Evolutionary conservation across 2,329 filamentous ascomycete species (phyloP), one percentile per base, ranked within the genome.

Genomic region (Clathrospora elynae): DNA sequence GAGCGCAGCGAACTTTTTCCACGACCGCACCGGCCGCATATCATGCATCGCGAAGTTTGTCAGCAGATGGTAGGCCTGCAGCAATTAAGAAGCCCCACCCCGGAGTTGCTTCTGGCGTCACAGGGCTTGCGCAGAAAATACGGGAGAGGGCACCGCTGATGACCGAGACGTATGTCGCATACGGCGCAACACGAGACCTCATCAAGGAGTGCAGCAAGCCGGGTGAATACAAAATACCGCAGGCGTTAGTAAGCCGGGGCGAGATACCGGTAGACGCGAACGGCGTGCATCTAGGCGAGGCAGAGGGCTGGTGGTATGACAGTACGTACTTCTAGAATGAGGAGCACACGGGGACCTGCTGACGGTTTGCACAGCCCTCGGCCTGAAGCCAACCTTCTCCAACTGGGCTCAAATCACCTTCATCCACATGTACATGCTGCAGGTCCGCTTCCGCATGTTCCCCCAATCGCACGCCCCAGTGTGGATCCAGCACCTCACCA

Each of bases 341-440:
- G 17, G 23, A 19, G 10, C 6, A 33, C 17, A 6, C 34, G 28
- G 9, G 16, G 31, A 19, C 11, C 30, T 26, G 41, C 49, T 62
- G 43, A 65, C 36, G 28, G 22, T 3, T n/a, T 38, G 24, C 26
- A 35, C 61, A 95, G 89, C 85, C 36, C 82, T 96, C 52, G 82
- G 82, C 17, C 82, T 99, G 12, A 78, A 81, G 20, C 88, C 90
- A 1, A 97, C 90, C 0, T 99, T 99, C 72, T 91, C 86, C 66
- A 92, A 88, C 42, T 99, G 93, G 93, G 88, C 90, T 13, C 91
- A 97, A 72, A 86, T 97, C 30, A 93, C 91, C 23, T 95, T 96
- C 79, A 80, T 99, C 45, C 92, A 99, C 76, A 87, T 99, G 80
- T 97, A 96, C 77, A 81, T 96, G 45, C 73, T 97, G 46, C 87